Conservation (phyloP, 805 yeast genomes). For the Hanseniaspora pseudoguilliermondii region DNA sequence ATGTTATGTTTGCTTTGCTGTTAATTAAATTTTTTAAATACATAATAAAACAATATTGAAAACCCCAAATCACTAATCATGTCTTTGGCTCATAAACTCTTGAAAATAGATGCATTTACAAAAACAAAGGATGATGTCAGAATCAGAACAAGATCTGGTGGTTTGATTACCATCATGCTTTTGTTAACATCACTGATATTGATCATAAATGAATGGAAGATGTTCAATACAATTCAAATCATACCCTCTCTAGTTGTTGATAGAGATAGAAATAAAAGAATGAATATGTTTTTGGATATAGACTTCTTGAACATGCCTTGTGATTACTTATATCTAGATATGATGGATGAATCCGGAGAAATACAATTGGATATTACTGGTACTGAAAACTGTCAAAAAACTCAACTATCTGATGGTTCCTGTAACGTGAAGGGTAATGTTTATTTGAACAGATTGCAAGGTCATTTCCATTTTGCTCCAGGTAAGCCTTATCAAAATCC, state of each 20-base stretch:
- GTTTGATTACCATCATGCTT: conserved; percentile 68
- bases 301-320: conserved; percentile 81
- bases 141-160: conserved; percentile 81
- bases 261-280: conserved; percentile 57
- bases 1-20: neutral
- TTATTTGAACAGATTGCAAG: conserved; percentile 70
- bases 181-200: conserved; percentile 47
- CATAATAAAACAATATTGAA: neutral
- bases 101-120: conserved; percentile 67
- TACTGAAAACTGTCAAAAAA: conserved; percentile 4
- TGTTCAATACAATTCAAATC: conserved; percentile 53
- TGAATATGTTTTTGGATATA: conserved; percentile 71
- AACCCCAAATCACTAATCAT: neutral
- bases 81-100: conserved; percentile 8
- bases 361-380: conserved; percentile 57
- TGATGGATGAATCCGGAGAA: conserved; percentile 83
- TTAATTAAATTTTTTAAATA: neutral
- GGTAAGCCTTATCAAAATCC: conserved; percentile 57
- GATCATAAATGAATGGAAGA: conserved; percentile 60
- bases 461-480: conserved; percentile 91
- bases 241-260: conserved; percentile 85
- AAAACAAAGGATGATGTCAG: conserved; percentile 91
- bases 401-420: neutral
- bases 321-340: conserved; percentile 64
- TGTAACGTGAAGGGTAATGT: conserved; percentile 76